Conservation (phyloP, 441 rosid species). For the Macaranga tanarius region DNA sequence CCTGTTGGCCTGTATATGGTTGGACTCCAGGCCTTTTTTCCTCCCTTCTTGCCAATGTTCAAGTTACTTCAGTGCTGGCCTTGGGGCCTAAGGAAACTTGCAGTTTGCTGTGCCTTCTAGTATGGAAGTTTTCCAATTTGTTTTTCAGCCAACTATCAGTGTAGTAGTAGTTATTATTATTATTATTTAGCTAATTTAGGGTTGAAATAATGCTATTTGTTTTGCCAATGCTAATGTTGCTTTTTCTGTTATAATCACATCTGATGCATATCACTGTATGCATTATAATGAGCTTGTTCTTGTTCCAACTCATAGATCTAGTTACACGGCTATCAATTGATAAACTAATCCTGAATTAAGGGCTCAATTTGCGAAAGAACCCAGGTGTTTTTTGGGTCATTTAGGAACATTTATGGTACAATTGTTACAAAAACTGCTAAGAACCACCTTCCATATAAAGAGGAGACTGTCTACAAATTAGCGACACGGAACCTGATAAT, state of each 20-base stretch:
- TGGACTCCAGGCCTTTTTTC: slow-evolving; percentile 97
- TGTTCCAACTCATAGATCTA: no score
- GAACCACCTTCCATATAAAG: no score
- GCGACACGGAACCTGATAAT: no score
- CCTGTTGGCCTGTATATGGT: slow-evolving; percentile 93
- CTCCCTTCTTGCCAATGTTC: slow-evolving; percentile 75
- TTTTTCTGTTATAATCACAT: not conserved
- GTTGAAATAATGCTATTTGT: slow-evolving; percentile 4
- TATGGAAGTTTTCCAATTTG: slow-evolving; percentile 40
- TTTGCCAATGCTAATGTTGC: not conserved
- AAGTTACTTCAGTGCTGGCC: slow-evolving; percentile 65
- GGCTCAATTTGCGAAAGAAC: no score
- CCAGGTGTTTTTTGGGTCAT: no score
- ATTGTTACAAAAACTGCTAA: no score
- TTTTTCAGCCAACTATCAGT: slow-evolving; percentile 9
- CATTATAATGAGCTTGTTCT: not conserved
- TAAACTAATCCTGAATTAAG: no score
- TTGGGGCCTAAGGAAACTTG: slow-evolving; percentile 98
- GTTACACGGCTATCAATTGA: no score
- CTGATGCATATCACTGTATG: not conserved
- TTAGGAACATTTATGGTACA: no score
- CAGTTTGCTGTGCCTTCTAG: slow-evolving; percentile 90
- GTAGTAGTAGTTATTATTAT: no score
- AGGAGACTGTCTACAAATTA: no score
- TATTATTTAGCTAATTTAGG: slow-evolving; percentile 7